Percentiles rank a stretch among this genome's conserved stretches.
Conservation (phyloP, 352 stramenopile species). For the Phytopythium mirpurense region DNA sequence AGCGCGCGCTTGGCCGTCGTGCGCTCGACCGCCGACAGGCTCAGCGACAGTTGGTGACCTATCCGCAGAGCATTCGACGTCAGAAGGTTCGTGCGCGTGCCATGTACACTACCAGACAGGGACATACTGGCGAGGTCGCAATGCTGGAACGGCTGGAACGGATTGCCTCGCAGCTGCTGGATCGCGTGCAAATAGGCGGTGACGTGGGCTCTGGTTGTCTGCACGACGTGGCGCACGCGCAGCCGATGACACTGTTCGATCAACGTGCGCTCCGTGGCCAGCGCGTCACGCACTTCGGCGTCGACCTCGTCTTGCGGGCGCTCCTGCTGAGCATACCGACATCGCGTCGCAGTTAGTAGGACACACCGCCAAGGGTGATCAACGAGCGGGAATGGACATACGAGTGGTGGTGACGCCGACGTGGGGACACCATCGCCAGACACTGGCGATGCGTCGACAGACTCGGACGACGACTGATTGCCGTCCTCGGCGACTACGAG, state of each 20-base stretch:
- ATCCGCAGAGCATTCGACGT: background rate
- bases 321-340: background rate
- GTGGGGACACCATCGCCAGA: background rate
- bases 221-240: constrained; percentile 30
- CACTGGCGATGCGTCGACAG: background rate
- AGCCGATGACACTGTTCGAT: constrained; percentile 38
- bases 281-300: constrained; percentile 19
- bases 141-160: constrained; percentile 18
- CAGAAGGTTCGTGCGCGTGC: background rate
- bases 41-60: constrained; percentile 23
- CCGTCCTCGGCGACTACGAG: constrained; percentile 9
- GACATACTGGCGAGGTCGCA: constrained; percentile 30
- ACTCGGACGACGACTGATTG: background rate
- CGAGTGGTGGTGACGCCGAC: background rate
- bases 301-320: constrained; percentile 28
- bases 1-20: constrained; percentile 19
- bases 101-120: background rate
- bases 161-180: constrained; percentile 18
- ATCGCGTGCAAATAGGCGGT: constrained; percentile 16
- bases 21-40: constrained; percentile 28
- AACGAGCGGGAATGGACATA: too few species aligned
- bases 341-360: background rate
- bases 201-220: constrained; percentile 25
- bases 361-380: too few species aligned
- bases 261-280: constrained; percentile 22